phyloP scores from a whole-genome alignment of 1,284 basidiomycete genomes.

The Anthracocystis setariae region DNA sequence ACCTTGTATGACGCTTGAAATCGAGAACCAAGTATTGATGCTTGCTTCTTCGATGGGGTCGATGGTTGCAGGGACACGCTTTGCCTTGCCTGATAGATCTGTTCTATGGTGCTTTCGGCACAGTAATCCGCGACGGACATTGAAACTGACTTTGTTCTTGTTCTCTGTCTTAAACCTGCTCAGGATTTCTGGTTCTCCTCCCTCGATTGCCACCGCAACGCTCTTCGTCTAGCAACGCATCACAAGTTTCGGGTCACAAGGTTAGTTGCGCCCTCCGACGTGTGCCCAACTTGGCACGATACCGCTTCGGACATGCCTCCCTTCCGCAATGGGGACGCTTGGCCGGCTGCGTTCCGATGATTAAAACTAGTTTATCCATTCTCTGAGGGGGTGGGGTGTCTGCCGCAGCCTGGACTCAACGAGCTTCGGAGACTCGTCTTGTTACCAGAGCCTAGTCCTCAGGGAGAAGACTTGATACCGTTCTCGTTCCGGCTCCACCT shows the following conservation, averaged over 20 bases:
- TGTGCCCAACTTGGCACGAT: not conserved
- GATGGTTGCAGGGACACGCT: constrained; percentile 11
- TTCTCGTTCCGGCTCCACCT: constrained; percentile 25
- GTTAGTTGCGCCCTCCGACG: constrained; percentile 18
- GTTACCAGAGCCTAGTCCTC: too few relatives aligned
- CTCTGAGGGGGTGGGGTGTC: constrained; percentile 53
- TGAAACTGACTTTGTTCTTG: constrained; percentile 16
- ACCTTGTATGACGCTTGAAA: constrained; percentile 31
- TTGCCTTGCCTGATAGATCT: constrained; percentile 1
- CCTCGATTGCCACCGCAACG: not conserved
- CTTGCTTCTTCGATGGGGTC: constrained; percentile 8
- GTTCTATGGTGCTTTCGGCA: not conserved
- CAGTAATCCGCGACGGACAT: not conserved
- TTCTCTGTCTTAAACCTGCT: not conserved
- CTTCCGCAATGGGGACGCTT: not conserved
- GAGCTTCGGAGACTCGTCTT: constrained; percentile 2
- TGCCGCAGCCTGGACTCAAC: constrained; percentile 33
- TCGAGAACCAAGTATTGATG: not conserved
- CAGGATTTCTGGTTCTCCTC: not conserved
- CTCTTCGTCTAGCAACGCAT: not conserved
- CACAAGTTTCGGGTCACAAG: constrained; percentile 1
- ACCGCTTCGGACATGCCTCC: not conserved
- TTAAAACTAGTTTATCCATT: constrained; percentile 61
- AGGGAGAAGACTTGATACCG: constrained; percentile 6
- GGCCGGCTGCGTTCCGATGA: constrained; percentile 26